Evolutionary conservation across 805 yeast species (phyloP).

Genomic region (Brettanomyces bruxellensis): DNA sequence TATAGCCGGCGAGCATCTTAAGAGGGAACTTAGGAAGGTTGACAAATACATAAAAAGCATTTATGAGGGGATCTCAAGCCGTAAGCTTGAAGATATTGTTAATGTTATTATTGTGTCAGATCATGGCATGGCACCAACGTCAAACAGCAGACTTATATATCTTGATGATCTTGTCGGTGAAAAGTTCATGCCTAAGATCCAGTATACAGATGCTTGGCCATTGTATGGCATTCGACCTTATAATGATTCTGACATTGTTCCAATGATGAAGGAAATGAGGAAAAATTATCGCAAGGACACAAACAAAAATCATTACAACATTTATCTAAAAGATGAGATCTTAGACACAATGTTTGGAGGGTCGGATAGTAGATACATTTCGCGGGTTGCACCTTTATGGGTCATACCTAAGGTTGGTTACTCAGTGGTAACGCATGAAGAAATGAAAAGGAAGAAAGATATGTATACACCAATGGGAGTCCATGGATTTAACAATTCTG

Average conservation of each 20-base stretch:
- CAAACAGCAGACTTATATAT: slow-evolving; percentile 55
- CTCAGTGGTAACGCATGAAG: slow-evolving; percentile 53
- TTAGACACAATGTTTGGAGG: slow-evolving; percentile 51
- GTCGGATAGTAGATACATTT: slow-evolving; percentile 29
- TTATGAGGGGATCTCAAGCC: slow-evolving; percentile 33
- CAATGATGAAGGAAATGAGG: slow-evolving; percentile 36
- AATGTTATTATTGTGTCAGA: slow-evolving; percentile 78
- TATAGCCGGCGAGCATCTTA: slow-evolving; percentile 49
- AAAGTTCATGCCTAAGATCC: slow-evolving; percentile 31
- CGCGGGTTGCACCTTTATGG: slow-evolving; percentile 81
- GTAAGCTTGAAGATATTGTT: slow-evolving; percentile 57
- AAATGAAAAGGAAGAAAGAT: slow-evolving; percentile 36
- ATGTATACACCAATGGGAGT: slow-evolving; percentile 63
- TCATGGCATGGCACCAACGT: slow-evolving; percentile 90
- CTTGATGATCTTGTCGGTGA: slow-evolving; percentile 61
- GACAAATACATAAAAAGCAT: slow-evolving; percentile 54
- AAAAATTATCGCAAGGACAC: slow-evolving; percentile 23
- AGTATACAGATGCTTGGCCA: slow-evolving; percentile 81
- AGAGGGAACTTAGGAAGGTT: slow-evolving; percentile 47
- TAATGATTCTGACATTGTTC: slow-evolving; percentile 28
- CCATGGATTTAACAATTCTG: slow-evolving; percentile 78
- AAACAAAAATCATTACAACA: slow-evolving; percentile 28
- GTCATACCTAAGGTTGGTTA: slow-evolving; percentile 78
- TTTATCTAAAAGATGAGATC: slow-evolving; percentile 48
- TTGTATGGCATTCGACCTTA: slow-evolving; percentile 65